Conservation (phyloP, 176 grass and related monocot species). For the Musa troglodytarum region DNA sequence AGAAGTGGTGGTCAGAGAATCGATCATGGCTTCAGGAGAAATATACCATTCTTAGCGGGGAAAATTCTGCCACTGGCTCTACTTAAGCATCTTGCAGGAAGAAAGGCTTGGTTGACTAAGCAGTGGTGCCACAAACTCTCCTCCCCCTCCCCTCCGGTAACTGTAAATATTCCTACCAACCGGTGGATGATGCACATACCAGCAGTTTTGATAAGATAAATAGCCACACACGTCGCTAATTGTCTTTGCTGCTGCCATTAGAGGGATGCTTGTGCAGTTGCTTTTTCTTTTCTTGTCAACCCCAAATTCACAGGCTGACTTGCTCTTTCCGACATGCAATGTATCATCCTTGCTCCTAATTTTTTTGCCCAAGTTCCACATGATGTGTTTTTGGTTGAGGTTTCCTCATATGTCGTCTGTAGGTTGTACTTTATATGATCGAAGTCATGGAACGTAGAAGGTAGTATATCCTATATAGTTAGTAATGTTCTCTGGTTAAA, state of each 20-base stretch:
- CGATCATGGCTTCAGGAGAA: conserved; percentile 32
- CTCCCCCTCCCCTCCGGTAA: conserved; percentile 10
- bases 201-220: not conserved
- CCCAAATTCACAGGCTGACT: not conserved
- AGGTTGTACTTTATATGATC: not conserved
- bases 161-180: conserved; percentile 21
- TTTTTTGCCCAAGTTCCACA: not conserved
- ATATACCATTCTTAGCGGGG: conserved; percentile 41
- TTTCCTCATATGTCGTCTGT: too few relatives aligned
- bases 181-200: conserved; percentile 15
- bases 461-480: not conserved
- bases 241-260: not conserved
- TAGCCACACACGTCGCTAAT: not conserved
- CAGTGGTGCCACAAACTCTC: not conserved
- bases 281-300: not conserved
- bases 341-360: not conserved
- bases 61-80: conserved; percentile 14
- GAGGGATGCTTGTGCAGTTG: conserved; percentile 5
- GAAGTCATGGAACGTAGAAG: not conserved
- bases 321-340: not conserved
- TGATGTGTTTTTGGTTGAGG: not conserved
- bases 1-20: conserved; percentile 56
- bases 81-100: conserved; percentile 5
- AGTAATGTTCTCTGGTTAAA: too few relatives aligned
- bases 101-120: conserved; percentile 18